Evolutionary conservation across 306 rosid species (phyloP).

Genomic region (Medicago lupulina): DNA sequence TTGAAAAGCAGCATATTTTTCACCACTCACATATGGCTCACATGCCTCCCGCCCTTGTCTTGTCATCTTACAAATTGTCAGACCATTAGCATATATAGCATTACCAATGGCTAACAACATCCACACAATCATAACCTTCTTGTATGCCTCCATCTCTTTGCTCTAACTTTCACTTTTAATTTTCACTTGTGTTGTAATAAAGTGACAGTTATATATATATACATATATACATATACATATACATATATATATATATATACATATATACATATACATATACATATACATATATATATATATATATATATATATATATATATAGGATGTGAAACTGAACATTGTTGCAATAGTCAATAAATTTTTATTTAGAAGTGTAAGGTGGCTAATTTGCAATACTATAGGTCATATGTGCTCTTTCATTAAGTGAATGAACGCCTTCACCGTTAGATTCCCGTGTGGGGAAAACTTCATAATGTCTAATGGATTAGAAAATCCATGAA

Average conservation of each 20-base stretch:
- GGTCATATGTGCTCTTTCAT: not conserved
- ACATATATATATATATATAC: no score
- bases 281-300: no score
- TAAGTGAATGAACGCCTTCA: not conserved
- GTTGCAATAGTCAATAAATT: not conserved
- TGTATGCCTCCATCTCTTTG: slow-evolving; percentile 22
- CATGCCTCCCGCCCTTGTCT: slow-evolving; percentile 42
- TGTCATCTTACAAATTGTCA: slow-evolving; percentile 35
- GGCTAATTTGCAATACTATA: slow-evolving; percentile 33
- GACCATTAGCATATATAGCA: not conserved
- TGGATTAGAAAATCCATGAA: not conserved
- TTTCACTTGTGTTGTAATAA: not conserved
- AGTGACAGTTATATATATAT: not conserved
- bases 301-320: no score
- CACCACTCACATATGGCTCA: slow-evolving; percentile 35
- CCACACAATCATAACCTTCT: slow-evolving; percentile 33
- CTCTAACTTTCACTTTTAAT: not conserved
- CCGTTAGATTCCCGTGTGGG: not conserved
- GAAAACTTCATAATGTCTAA: not conserved
- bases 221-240: no score
- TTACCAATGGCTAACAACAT: slow-evolving; percentile 27
- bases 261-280: no score
- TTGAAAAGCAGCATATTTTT: not conserved
- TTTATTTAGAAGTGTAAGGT: slow-evolving; percentile 13
- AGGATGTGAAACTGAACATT: not conserved